phyloP scores from a whole-genome alignment of 169 alveolate species.

The Babesia ovata region DNA sequence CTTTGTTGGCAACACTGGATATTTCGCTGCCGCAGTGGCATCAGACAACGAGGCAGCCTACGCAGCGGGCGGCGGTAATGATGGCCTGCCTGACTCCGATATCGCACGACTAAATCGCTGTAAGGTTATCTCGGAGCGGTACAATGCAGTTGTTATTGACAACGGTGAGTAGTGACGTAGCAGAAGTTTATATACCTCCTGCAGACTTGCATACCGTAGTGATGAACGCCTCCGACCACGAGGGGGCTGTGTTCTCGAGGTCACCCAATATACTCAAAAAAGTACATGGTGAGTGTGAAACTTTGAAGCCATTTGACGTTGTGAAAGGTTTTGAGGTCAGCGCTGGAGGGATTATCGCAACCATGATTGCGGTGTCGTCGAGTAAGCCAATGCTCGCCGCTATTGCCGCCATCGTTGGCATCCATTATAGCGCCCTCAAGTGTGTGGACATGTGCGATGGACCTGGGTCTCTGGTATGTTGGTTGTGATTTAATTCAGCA shows the following conservation, averaged over 20 bases:
- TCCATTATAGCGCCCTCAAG: slow-evolving; percentile 38
- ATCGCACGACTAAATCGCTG: background rate
- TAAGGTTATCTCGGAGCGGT: slow-evolving; percentile 27
- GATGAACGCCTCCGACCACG: slow-evolving; percentile 39
- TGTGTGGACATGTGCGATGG: slow-evolving; percentile 54
- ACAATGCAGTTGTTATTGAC: slow-evolving; percentile 45
- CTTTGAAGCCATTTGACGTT: background rate
- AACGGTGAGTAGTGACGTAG: background rate
- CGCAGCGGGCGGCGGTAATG: background rate
- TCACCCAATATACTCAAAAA: slow-evolving; percentile 41
- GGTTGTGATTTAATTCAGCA: background rate
- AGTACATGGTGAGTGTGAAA: slow-evolving; percentile 33
- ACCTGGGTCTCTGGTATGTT: slow-evolving; percentile 61
- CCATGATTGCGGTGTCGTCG: slow-evolving; percentile 43
- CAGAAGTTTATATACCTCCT: too few relatives aligned
- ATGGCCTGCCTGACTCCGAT: background rate
- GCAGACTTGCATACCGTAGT: slow-evolving; percentile 24
- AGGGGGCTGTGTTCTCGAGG: slow-evolving; percentile 49
- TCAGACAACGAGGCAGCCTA: background rate
- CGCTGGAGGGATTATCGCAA: slow-evolving; percentile 54
- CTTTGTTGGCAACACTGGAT: slow-evolving; percentile 1
- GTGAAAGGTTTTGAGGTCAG: slow-evolving; percentile 30
- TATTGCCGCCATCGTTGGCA: slow-evolving; percentile 35
- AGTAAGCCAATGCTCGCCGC: slow-evolving; percentile 31
- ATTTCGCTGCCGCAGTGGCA: slow-evolving; percentile 8